Percentiles rank a stretch among this genome's conserved stretches.
These are phyloP conservation scores for Kalmanozyma brasiliensis DNA, from an alignment of 1,284 basidiomycete species.

Conservation along the genomic window DNA sequence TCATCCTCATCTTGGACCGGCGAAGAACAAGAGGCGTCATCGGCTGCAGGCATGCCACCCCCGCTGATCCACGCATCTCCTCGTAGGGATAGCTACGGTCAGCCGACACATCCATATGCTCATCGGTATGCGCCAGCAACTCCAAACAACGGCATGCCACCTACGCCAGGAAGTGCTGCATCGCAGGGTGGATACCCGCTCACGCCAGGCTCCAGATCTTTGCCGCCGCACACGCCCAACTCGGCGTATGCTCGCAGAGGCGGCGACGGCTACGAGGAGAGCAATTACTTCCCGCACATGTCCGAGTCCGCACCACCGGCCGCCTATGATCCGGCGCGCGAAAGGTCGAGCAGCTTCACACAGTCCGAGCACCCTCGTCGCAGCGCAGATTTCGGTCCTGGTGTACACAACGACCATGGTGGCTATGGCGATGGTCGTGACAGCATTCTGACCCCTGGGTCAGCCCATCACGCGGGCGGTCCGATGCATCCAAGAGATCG, in stretches of 20 bases:
- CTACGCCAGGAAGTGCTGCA: conserved; percentile 25
- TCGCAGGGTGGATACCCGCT: conserved; percentile 26
- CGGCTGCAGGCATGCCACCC: conserved; percentile 33
- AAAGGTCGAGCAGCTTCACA: conserved; percentile 20
- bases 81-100: conserved; percentile 20
- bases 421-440: conserved; percentile 4
- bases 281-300: conserved; percentile 40
- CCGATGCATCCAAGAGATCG: conserved; percentile 9
- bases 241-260: conserved; percentile 6
- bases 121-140: conserved; percentile 17
- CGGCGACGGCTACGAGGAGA: conserved; percentile 23
- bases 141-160: conserved; percentile 24
- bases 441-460: conserved; percentile 17
- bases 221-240: conserved; percentile 27
- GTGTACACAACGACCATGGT: conserved; percentile 5
- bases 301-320: neutral
- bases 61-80: conserved; percentile 27
- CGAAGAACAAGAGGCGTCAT: conserved; percentile 17
- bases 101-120: conserved; percentile 2
- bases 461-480: conserved; percentile 7
- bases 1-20: conserved; percentile 10
- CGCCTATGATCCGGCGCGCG: conserved; percentile 9
- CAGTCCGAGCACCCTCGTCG: conserved; percentile 9
- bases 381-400: neutral
- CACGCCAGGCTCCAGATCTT: conserved; percentile 35